Conservation (phyloP, 306 rosid species). For the Gynostemma pentaphyllum region DNA sequence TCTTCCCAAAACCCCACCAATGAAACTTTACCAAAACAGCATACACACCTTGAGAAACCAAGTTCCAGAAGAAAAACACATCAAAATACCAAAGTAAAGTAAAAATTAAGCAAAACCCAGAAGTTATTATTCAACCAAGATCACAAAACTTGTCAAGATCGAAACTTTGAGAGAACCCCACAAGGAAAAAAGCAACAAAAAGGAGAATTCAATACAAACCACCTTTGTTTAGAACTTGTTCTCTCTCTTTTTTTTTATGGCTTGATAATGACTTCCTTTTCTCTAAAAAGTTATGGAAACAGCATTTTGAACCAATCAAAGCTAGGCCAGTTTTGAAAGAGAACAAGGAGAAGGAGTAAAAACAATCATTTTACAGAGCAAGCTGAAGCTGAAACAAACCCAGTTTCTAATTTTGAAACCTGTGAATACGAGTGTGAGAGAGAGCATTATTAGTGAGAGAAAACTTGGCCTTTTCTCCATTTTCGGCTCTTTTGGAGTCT, state of each 20-base stretch:
- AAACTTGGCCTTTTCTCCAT: slow-evolving; percentile 34
- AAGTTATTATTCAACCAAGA: slow-evolving; percentile 13
- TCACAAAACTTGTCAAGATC: slow-evolving; percentile 2
- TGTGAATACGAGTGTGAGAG: too few species aligned
- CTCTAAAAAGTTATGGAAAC: slow-evolving; percentile 15
- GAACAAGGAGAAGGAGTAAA: slow-evolving; percentile 21
- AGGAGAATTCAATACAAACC: not conserved
- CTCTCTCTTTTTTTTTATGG: not conserved
- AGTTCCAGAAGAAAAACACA: slow-evolving; percentile 29
- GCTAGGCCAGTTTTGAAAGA: slow-evolving; percentile 9
- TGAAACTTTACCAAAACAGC: slow-evolving; percentile 17
- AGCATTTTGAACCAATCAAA: slow-evolving; percentile 24
- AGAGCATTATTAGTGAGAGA: slow-evolving; percentile 32
- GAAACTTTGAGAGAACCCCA: slow-evolving; percentile 7
- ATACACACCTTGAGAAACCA: slow-evolving; percentile 24
- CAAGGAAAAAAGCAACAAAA: not conserved
- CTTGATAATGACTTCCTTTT: slow-evolving; percentile 17
- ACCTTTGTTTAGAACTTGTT: not conserved
- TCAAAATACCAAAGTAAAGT: slow-evolving; percentile 15
- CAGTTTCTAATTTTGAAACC: slow-evolving; percentile 37
- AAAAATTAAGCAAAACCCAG: slow-evolving; percentile 15
- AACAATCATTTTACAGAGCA: slow-evolving; percentile 36
- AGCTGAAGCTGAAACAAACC: slow-evolving; percentile 33
- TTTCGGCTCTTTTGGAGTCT: slow-evolving; percentile 37
- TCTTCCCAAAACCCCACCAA: slow-evolving; percentile 24